Conservation (phyloP, 1,284 basidiomycete genomes). For the Malassezia sp. region DNA sequence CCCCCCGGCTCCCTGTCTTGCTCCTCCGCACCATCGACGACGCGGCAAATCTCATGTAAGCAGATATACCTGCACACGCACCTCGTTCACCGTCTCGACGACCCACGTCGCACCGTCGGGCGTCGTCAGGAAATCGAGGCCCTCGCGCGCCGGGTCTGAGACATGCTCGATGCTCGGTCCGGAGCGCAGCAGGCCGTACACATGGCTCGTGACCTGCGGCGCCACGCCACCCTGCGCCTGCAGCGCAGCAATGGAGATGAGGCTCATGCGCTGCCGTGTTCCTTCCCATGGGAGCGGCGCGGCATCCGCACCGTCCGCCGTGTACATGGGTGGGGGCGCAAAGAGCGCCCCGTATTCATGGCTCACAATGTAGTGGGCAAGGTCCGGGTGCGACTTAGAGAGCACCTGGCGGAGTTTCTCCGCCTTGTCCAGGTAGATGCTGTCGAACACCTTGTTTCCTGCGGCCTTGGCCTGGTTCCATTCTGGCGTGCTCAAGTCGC, state of each 20-base stretch:
- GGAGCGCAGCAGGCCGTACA: constrained; percentile 83
- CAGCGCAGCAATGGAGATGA: constrained; percentile 81
- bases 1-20: constrained; percentile 5
- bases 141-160: constrained; percentile 50
- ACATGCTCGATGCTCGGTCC: constrained; percentile 46
- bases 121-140: constrained; percentile 63
- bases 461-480: constrained; percentile 24
- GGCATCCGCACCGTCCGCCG: constrained; percentile 6
- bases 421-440: constrained; percentile 80
- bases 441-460: constrained; percentile 56
- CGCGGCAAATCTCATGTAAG: constrained; percentile 25
- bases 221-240: constrained; percentile 74
- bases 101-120: constrained; percentile 91
- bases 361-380: constrained; percentile 74
- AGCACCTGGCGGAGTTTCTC: constrained; percentile 82
- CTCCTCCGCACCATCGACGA: constrained; percentile 30
- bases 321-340: constrained; percentile 55
- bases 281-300: constrained; percentile 53
- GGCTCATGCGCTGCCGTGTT: constrained; percentile 71
- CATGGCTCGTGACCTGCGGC: constrained; percentile 80
- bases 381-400: constrained; percentile 59
- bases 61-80: constrained; percentile 13
- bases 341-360: constrained; percentile 75
- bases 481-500: constrained; percentile 24
- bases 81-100: constrained; percentile 64